These are phyloP conservation scores for Clavispora vitiphila DNA, from an alignment of 805 yeast species.

Conservation along the genomic window DNA sequence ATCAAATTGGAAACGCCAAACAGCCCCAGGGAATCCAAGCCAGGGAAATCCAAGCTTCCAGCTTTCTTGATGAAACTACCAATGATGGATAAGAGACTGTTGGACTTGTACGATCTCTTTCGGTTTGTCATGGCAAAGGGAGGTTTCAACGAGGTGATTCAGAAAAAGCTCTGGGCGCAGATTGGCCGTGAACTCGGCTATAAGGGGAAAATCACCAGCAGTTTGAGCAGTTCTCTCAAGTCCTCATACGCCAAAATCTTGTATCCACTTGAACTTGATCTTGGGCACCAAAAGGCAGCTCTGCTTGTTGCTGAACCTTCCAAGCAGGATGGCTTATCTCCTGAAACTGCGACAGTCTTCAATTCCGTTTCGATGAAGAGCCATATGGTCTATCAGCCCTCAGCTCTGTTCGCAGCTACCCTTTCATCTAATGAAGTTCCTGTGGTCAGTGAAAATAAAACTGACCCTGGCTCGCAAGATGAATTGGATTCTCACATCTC, in stretches of 20 bases:
- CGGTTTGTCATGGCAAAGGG: conserved; percentile 59
- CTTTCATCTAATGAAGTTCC: conserved; percentile 16
- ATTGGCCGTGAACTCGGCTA: conserved; percentile 78
- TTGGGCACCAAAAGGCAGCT: conserved; percentile 7
- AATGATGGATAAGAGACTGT: conserved; percentile 57
- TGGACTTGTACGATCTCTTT: conserved; percentile 59
- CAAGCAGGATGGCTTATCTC: background rate
- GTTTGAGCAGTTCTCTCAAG: conserved; percentile 63
- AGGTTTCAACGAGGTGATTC: conserved; percentile 60
- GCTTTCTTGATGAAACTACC: conserved; percentile 47
- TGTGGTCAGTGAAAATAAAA: background rate
- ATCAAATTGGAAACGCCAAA: background rate
- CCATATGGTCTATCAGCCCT: background rate
- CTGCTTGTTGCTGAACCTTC: background rate
- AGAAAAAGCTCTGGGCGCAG: conserved; percentile 74
- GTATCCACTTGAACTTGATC: conserved; percentile 26
- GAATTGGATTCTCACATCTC: background rate
- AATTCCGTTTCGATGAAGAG: conserved; percentile 1
- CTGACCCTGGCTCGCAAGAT: background rate
- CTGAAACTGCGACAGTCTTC: background rate
- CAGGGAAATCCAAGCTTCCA: conserved; percentile 5
- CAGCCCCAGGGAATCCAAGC: background rate
- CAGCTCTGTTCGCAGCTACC: background rate
- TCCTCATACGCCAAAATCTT: conserved; percentile 47
- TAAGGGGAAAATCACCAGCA: conserved; percentile 65